Conservation (phyloP, 371 early-diverging fungal genomes). For the Syncephalastrum sp. region DNA sequence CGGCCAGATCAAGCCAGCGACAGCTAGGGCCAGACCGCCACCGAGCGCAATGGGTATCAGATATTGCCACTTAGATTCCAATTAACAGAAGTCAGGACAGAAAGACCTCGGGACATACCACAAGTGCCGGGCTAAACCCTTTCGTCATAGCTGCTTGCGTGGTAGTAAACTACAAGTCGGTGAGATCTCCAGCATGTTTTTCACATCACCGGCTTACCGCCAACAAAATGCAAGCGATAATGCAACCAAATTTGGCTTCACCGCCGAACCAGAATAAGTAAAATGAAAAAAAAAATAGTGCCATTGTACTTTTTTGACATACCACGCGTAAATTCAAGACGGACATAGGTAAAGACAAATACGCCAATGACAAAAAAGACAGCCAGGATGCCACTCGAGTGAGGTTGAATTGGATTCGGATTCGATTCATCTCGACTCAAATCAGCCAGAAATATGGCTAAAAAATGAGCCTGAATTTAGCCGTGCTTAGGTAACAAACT, state of each 20-base stretch:
- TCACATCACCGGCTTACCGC: constrained; percentile 19
- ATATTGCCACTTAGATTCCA: constrained; percentile 33
- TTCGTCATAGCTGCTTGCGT: constrained; percentile 21
- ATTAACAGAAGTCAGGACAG: not conserved
- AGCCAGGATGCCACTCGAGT: constrained; percentile 32
- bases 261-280: not conserved
- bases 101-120: constrained; percentile 2
- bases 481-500: too few relatives aligned
- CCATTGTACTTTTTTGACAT: not conserved
- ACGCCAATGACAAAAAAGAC: constrained; percentile 37
- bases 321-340: constrained; percentile 39
- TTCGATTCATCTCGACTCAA: constrained; percentile 25
- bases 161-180: constrained; percentile 26
- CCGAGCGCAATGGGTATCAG: constrained; percentile 34
- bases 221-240: constrained; percentile 35
- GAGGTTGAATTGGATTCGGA: constrained; percentile 33
- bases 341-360: constrained; percentile 32
- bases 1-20: constrained; percentile 42
- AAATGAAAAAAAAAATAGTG: not conserved
- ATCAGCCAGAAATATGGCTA: constrained; percentile 35
- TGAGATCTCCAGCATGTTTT: not conserved
- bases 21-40: constrained; percentile 31
- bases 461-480: too few relatives aligned
- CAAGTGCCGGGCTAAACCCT: constrained; percentile 1
- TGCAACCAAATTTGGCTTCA: constrained; percentile 40